These are phyloP conservation scores for Chaetomidium leptoderma DNA, from an alignment of 495 filamentous ascomycete species.

Conservation along the genomic window DNA sequence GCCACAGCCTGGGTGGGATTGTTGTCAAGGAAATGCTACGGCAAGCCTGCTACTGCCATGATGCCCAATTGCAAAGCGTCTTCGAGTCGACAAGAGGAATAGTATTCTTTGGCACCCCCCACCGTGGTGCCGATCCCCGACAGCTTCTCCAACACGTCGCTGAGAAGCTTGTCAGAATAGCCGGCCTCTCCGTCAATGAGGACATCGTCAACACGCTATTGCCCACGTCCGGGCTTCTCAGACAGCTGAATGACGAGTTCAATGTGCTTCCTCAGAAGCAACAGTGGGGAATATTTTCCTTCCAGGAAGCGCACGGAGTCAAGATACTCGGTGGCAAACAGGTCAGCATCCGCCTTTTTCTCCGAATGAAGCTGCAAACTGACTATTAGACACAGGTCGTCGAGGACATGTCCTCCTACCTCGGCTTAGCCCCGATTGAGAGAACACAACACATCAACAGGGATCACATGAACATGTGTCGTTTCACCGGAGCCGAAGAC, in stretches of 20 bases:
- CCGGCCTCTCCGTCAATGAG: conserved; percentile 28
- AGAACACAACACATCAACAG: conserved; percentile 28
- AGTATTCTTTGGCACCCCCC: conserved; percentile 45
- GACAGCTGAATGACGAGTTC: conserved; percentile 33
- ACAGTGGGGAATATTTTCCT: conserved; percentile 36
- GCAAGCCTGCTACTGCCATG: conserved; percentile 21
- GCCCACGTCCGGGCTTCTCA: conserved; percentile 31
- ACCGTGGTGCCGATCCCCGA: conserved; percentile 35
- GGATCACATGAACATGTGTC: conserved; percentile 43
- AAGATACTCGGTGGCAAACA: too few relatives aligned
- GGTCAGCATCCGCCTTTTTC: too few relatives aligned
- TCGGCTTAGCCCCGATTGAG: conserved; percentile 25
- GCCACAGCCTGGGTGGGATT: conserved; percentile 52
- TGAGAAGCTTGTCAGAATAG: conserved; percentile 20
- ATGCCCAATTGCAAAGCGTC: conserved; percentile 24
- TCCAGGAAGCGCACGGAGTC: conserved; percentile 39
- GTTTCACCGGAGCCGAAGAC: conserved; percentile 35
- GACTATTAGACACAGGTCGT: conserved; percentile 30
- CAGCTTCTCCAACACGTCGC: conserved; percentile 13
- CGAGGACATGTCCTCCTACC: conserved; percentile 34
- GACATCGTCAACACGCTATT: conserved; percentile 28
- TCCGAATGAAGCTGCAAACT: not conserved
- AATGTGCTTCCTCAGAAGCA: conserved; percentile 23
- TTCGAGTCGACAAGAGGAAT: conserved; percentile 37
- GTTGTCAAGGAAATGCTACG: conserved; percentile 45